Evolutionary conservation across 768 basidiomycete genomes (phyloP).

Genomic region (Tylopilus vinaceipallidus): DNA sequence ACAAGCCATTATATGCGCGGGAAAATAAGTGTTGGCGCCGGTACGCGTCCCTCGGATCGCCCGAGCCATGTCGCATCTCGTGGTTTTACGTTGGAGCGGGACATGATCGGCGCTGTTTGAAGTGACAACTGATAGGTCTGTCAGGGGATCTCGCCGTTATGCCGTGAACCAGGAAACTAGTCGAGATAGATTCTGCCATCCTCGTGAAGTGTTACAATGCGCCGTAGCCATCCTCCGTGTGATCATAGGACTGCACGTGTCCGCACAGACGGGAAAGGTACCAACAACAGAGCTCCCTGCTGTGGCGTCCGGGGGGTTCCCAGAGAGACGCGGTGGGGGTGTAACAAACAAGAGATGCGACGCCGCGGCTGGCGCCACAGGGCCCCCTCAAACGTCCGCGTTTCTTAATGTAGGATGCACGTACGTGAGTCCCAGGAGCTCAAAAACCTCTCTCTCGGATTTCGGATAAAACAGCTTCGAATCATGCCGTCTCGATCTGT

Average conservation of each 20-base stretch:
- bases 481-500: conserved; percentile 55
- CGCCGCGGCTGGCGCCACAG: conserved; percentile 11
- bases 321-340: background rate
- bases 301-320: background rate
- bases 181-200: background rate
- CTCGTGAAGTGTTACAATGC: background rate
- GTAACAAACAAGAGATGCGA: background rate
- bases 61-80: too few species aligned
- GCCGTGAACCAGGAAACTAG: background rate
- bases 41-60: too few species aligned
- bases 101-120: background rate
- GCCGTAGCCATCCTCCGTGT: background rate
- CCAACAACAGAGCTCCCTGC: background rate
- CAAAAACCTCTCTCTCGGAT: conserved; percentile 73
- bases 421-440: conserved; percentile 65
- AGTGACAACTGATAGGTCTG: too few species aligned
- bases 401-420: conserved; percentile 71
- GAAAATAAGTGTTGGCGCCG: too few species aligned
- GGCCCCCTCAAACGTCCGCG: conserved; percentile 52
- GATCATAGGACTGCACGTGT: too few species aligned
- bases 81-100: background rate
- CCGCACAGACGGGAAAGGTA: too few species aligned
- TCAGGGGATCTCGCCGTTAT: background rate
- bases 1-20: too few species aligned
- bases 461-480: conserved; percentile 57